Percentiles rank a stretch among this genome's conserved stretches.
Evolutionary conservation across 768 basidiomycete species (phyloP).

Genomic region (Boletus edulis): DNA sequence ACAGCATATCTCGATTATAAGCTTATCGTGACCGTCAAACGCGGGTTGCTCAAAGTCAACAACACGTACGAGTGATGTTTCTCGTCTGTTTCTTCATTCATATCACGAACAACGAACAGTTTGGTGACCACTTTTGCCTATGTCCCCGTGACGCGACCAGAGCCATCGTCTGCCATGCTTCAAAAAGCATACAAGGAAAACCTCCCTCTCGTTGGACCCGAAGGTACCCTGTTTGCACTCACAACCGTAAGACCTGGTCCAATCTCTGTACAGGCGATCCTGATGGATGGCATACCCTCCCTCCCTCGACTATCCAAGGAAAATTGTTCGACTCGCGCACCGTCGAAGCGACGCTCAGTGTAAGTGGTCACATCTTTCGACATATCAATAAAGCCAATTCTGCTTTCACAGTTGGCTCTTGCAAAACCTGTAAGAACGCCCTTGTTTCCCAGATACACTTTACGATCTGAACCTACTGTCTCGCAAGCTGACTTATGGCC

Average conservation of each 20-base stretch:
- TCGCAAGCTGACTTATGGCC: conserved; percentile 45
- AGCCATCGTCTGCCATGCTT: conserved; percentile 35
- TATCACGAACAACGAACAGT: conserved; percentile 17
- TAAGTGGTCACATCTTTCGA: conserved; percentile 17
- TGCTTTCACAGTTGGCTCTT: conserved; percentile 41
- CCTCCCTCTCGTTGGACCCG: conserved; percentile 34
- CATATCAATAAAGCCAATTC: not conserved
- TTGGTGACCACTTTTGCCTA: conserved; percentile 34
- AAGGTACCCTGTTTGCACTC: conserved; percentile 10
- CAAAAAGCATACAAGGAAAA: conserved; percentile 37
- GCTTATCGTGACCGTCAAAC: conserved; percentile 47
- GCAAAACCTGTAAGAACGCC: conserved; percentile 42
- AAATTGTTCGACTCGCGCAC: conserved; percentile 33
- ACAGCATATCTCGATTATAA: conserved; percentile 58
- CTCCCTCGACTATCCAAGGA: conserved; percentile 33
- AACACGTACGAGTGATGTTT: conserved; percentile 37
- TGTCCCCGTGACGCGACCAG: conserved; percentile 32
- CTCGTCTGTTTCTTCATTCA: no score
- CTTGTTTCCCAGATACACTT: not conserved
- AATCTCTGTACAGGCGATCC: conserved; percentile 29
- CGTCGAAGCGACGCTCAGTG: conserved; percentile 31
- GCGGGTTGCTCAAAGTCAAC: conserved; percentile 47
- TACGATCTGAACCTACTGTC: not conserved
- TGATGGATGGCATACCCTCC: conserved; percentile 38
- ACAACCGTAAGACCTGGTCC: not conserved